Conservation (phyloP, 2,329 filamentous ascomycete genomes). For the Graphilbum fragrans region DNA sequence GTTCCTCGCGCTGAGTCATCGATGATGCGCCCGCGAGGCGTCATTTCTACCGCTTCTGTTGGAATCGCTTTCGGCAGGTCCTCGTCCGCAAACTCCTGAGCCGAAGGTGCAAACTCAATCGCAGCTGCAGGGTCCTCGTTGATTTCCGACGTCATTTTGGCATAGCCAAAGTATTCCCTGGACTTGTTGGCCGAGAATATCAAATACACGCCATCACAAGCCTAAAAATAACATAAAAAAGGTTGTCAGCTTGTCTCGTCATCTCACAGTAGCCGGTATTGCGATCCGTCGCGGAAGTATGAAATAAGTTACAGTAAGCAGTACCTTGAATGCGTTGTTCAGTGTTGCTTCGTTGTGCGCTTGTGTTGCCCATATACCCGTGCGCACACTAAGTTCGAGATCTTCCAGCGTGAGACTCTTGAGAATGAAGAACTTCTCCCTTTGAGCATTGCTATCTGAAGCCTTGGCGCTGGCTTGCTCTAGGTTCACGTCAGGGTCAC, state of each 20-base stretch:
- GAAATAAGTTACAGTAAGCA: not conserved
- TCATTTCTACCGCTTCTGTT: constrained; percentile 65
- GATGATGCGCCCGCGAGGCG: constrained; percentile 76
- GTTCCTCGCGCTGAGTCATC: constrained; percentile 89
- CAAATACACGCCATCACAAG: constrained; percentile 73
- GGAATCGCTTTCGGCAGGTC: constrained; percentile 70
- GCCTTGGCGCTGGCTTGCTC: not conserved
- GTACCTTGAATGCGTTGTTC: constrained; percentile 71
- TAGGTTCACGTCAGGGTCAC: not conserved
- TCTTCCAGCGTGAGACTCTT: constrained; percentile 91
- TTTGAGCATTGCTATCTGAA: constrained; percentile 15
- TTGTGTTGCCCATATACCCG: constrained; percentile 87
- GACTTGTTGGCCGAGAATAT: constrained; percentile 97
- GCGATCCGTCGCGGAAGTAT: too few relatives aligned
- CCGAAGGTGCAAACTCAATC: constrained; percentile 56
- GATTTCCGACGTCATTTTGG: constrained; percentile 77
- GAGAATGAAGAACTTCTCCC: constrained; percentile 79
- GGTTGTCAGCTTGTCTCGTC: too few relatives aligned
- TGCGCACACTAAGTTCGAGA: constrained; percentile 75
- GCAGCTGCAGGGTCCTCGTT: constrained; percentile 61
- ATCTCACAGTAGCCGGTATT: not conserved
- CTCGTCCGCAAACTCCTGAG: constrained; percentile 42
- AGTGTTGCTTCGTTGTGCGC: constrained; percentile 79
- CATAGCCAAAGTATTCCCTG: constrained; percentile 92
- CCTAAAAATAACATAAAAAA: constrained; percentile 29